Evolutionary conservation across 768 basidiomycete genomes (phyloP), one percentile per base, ranked within the genome.

Genomic region (Myochromella boudieri): DNA sequence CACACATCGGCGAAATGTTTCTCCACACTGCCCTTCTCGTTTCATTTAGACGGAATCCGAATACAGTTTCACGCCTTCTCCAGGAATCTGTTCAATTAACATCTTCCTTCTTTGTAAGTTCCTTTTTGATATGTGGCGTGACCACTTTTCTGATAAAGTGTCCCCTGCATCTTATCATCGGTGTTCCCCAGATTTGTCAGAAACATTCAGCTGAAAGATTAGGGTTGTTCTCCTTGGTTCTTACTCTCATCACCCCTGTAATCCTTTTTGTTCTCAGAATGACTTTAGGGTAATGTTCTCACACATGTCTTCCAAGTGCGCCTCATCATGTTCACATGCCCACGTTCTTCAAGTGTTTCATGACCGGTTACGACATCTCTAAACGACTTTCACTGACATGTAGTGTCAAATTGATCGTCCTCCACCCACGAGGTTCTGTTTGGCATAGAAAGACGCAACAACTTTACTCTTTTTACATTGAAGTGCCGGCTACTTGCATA

Each of bases 61-160:
- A 17, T 7, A n/a, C 6, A 28, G 14, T 9, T 4, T 42, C 26
- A 27, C 41, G 8, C 28, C 21, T 34, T n/a, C 44, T 27, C 25
- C 24, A 29, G 24, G 14, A 29, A 20, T 33, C 15, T 31, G 15
- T 29, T n/a, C 24, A 15, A 17, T 36, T 28, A 18, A 25, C 8
- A 40, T 15, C 33, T 48, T 42, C 46, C 36, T 32, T 40, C 42
- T 18, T 49, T 49, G 33, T 37, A 36, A 43, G 14, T 49, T 48
- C 41, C 32, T 42, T 44, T 44, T 42, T 43, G 45, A 41, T 37
- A 39, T 52, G 31, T 52, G 48, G 40, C 32, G 37, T 47, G 44
- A 34, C 33, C 21, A 25, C n/a, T 29, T 7, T 37, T 28, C 49
- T 42, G 24, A 24, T 15, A 22, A 37, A 27, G 6, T 18, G 11